These are phyloP conservation scores for Hymenoscyphus scutula DNA, from an alignment of 2,329 filamentous ascomycete species.

Conservation along the genomic window DNA sequence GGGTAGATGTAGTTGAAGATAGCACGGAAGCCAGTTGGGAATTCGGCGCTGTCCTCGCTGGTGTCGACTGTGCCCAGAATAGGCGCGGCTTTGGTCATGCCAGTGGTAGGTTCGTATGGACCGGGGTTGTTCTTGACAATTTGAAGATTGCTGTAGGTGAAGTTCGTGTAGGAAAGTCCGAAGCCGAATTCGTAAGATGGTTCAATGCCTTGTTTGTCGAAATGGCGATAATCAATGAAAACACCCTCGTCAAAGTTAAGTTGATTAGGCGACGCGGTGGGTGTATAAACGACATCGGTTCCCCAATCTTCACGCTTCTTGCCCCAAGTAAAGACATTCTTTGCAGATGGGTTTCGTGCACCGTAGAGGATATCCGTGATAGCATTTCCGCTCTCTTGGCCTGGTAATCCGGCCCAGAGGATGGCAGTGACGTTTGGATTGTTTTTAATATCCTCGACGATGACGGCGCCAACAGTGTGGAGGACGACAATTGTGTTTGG, in stretches of 20 bases:
- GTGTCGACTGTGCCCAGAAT: conserved; percentile 61
- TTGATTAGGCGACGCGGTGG: conserved; percentile 55
- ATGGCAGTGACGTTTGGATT: conserved; percentile 81
- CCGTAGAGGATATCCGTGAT: conserved; percentile 81
- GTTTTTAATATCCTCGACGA: conserved; percentile 71
- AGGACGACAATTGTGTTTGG: conserved; percentile 90
- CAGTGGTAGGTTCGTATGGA: conserved; percentile 50
- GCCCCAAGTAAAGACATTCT: conserved; percentile 79
- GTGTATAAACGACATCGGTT: conserved; percentile 41
- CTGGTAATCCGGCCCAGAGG: conserved; percentile 79
- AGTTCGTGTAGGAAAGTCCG: conserved; percentile 77
- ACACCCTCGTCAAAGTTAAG: conserved; percentile 72
- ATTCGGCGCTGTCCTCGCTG: conserved; percentile 61
- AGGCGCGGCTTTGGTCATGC: conserved; percentile 62
- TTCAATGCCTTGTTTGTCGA: conserved; percentile 60
- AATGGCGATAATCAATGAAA: conserved; percentile 78
- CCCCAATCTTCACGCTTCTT: conserved; percentile 44
- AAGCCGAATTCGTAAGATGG: conserved; percentile 80
- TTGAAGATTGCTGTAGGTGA: conserved; percentile 66
- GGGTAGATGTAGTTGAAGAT: conserved; percentile 53
- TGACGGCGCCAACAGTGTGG: conserved; percentile 78
- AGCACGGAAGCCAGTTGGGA: conserved; percentile 53
- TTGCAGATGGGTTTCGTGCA: conserved; percentile 70
- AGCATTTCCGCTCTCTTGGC: conserved; percentile 79
- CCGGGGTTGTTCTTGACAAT: conserved; percentile 31